Conservation (phyloP, 164 flowering plant genomes). For the Litsea cubeba region DNA sequence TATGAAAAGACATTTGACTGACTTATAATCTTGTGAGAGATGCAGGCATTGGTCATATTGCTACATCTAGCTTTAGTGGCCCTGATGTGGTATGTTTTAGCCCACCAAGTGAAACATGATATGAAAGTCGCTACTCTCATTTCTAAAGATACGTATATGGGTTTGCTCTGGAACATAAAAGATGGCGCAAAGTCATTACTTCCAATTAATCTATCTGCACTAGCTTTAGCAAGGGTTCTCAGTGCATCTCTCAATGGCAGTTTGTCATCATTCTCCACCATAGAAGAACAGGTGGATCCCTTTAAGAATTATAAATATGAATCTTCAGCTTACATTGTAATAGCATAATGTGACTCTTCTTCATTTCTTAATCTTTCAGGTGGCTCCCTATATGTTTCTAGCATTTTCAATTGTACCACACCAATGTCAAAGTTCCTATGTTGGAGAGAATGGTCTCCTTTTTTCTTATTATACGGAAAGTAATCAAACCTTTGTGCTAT, state of each 20-base stretch:
- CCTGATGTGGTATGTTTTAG: constrained; percentile 16
- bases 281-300: constrained; percentile 26
- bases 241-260: constrained; percentile 20
- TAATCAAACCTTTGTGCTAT: constrained; percentile 29
- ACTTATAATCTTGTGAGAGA: neutral
- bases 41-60: constrained; percentile 31
- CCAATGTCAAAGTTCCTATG: constrained; percentile 44
- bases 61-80: constrained; percentile 25
- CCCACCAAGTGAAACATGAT: constrained; percentile 12
- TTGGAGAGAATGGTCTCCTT: constrained; percentile 42
- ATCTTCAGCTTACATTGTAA: neutral
- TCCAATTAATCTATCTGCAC: constrained; percentile 20
- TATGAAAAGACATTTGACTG: neutral
- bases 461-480: constrained; percentile 37
- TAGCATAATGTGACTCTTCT: neutral
- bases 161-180: constrained; percentile 22
- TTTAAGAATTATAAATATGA: neutral
- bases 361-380: constrained; percentile 27
- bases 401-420: constrained; percentile 27
- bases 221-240: constrained; percentile 26
- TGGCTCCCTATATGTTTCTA: constrained; percentile 42
- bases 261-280: constrained; percentile 11
- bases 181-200: constrained; percentile 12
- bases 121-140: constrained; percentile 1
- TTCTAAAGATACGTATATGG: neutral